These are phyloP conservation scores for Conoideocrella luteorostrata DNA, from an alignment of 2,329 filamentous ascomycete species.

Conservation along the genomic window DNA sequence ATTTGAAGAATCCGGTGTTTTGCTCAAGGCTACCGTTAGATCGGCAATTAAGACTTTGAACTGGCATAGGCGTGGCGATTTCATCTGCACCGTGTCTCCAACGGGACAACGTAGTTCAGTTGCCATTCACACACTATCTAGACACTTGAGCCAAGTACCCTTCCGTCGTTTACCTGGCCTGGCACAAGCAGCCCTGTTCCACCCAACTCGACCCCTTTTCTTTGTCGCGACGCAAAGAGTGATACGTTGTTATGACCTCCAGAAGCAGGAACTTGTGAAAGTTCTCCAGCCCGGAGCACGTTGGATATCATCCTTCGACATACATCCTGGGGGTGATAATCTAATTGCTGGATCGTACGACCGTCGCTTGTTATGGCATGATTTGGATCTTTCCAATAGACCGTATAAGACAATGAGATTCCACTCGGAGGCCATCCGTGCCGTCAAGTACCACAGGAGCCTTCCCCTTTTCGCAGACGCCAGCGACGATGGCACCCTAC, in stretches of 20 bases:
- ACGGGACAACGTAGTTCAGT: slow-evolving; percentile 72
- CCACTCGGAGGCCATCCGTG: slow-evolving; percentile 84
- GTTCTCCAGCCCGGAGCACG: slow-evolving; percentile 88
- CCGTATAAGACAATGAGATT: slow-evolving; percentile 97
- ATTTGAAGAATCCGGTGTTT: slow-evolving; percentile 70
- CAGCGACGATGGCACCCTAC: slow-evolving; percentile 87
- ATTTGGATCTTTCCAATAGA: slow-evolving; percentile 81
- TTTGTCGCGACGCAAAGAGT: slow-evolving; percentile 94
- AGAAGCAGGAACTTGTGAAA: slow-evolving; percentile 85
- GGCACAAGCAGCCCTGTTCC: slow-evolving; percentile 86
- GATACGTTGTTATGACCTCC: slow-evolving; percentile 89
- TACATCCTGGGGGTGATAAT: slow-evolving; percentile 91
- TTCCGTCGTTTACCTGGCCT: slow-evolving; percentile 73
- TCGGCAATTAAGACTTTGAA: slow-evolving; percentile 78
- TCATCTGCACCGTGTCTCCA: slow-evolving; percentile 87
- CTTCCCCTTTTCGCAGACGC: slow-evolving; percentile 88
- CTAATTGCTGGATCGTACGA: slow-evolving; percentile 93
- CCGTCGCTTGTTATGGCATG: slow-evolving; percentile 89
- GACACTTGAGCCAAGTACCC: slow-evolving; percentile 89
- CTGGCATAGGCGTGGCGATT: slow-evolving; percentile 93
- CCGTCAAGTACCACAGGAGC: slow-evolving; percentile 78
- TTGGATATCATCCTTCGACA: slow-evolving; percentile 88
- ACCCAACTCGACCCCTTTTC: slow-evolving; percentile 85
- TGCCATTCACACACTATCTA: slow-evolving; percentile 89
- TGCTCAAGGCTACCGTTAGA: slow-evolving; percentile 73